Evolutionary conservation across 2,329 filamentous ascomycete genomes (phyloP).

Genomic region (Aphanoascus verrucosus): DNA sequence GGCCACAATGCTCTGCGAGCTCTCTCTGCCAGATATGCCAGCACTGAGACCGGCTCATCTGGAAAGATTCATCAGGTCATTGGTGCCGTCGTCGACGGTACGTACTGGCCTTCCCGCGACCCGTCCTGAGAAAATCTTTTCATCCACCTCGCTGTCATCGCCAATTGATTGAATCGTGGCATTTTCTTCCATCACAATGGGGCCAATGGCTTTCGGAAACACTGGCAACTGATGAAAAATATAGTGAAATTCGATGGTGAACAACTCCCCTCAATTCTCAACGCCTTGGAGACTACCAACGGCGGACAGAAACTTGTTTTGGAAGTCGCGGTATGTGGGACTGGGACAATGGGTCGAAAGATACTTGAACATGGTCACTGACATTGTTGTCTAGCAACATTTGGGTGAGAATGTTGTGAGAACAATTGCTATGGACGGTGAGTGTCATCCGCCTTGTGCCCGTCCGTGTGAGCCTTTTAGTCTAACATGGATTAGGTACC

Average conservation of each 20-base stretch:
- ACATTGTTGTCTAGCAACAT: conserved; percentile 68
- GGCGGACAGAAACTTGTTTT: conserved; percentile 88
- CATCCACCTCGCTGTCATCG: conserved; percentile 14
- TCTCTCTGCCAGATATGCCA: conserved; percentile 52
- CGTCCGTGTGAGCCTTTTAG: not conserved
- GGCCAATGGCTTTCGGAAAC: conserved; percentile 13
- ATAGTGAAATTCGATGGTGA: conserved; percentile 93
- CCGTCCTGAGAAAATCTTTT: conserved; percentile 29
- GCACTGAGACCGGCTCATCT: conserved; percentile 45
- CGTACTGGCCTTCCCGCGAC: conserved; percentile 31
- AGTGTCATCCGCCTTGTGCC: conserved; percentile 25
- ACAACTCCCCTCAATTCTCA: conserved; percentile 92
- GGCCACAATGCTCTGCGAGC: conserved; percentile 49
- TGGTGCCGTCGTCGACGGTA: conserved; percentile 97
- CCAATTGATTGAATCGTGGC: conserved; percentile 5
- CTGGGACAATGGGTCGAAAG: not conserved
- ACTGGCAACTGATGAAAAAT: conserved; percentile 23
- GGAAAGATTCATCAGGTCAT: conserved; percentile 74
- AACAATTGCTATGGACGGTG: conserved; percentile 99
- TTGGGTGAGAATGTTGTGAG: conserved; percentile 97
- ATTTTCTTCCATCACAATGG: not conserved
- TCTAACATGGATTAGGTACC: conserved; percentile 56
- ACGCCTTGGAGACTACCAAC: conserved; percentile 87
- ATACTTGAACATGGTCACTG: not conserved
- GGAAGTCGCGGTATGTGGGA: conserved; percentile 75